A percentile compares a stretch with the other conserved stretches of the same genome.
Evolutionary conservation across 177 flowering plant genomes (phyloP).

Genomic region (Tripterygium wilfordii): DNA sequence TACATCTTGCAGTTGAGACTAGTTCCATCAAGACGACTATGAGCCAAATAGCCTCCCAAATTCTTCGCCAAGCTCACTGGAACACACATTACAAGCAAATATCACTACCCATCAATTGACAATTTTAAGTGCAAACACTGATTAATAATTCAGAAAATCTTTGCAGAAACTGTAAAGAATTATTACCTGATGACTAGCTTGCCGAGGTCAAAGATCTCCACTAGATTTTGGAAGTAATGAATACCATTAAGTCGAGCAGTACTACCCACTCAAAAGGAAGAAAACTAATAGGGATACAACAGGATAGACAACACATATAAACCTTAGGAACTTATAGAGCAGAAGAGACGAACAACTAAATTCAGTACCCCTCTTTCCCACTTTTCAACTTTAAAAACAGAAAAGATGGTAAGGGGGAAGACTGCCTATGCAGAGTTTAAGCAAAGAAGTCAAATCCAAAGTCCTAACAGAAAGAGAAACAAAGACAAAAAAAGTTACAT

Average conservation of each 20-base stretch:
- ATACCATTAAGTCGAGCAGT: not conserved
- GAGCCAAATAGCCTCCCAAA: no score
- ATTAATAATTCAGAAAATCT: not conserved
- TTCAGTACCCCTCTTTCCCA: conserved; percentile 30
- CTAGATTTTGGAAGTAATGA: no score
- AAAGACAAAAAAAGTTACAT: not conserved
- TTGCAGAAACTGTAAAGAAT: not conserved
- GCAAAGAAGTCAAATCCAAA: conserved; percentile 11
- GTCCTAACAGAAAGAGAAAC: conserved; percentile 5
- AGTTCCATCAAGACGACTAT: no score
- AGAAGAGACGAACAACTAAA: conserved; percentile 14
- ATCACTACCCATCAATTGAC: not conserved
- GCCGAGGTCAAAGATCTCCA: conserved; percentile 21
- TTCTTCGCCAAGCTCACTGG: conserved; percentile 7
- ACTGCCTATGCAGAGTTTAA: conserved; percentile 19
- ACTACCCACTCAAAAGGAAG: conserved; percentile 1
- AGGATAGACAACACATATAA: conserved; percentile 9
- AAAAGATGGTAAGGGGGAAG: conserved; percentile 31
- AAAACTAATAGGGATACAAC: not conserved
- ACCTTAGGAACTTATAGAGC: conserved; percentile 10
- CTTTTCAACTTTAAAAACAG: conserved; percentile 45
- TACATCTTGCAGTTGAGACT: no score
- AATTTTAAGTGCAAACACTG: not conserved
- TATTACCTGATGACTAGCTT: conserved; percentile 26
- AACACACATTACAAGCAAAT: not conserved